Evolutionary conservation across 225 moss, liverwort and hornwort species (phyloP).

Genomic region (Sphagnum tenellum): DNA sequence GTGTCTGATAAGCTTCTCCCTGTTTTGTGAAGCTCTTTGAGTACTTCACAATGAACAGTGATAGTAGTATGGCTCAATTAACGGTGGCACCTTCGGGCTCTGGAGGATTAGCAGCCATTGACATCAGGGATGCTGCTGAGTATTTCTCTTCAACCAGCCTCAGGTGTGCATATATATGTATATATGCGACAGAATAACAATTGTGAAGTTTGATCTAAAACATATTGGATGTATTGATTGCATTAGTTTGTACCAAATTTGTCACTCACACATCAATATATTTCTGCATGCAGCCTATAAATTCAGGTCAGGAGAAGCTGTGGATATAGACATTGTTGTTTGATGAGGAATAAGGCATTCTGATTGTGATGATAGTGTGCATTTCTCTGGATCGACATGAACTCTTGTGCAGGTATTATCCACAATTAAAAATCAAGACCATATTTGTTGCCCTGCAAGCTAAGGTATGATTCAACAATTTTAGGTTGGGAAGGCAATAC

Average conservation of each 20-base stretch:
- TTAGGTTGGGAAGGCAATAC: not conserved
- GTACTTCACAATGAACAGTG: slow-evolving; percentile 21
- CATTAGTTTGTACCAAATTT: not conserved
- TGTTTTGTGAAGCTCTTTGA: slow-evolving; percentile 37
- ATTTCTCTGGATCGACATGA: too few species aligned
- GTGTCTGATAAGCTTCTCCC: too few species aligned
- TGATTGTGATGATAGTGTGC: too few species aligned
- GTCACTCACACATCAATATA: not conserved
- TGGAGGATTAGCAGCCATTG: slow-evolving; percentile 32
- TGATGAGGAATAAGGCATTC: too few species aligned
- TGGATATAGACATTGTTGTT: too few species aligned
- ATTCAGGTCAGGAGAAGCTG: not conserved
- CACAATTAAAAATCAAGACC: slow-evolving; percentile 32
- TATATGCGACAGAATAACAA: not conserved
- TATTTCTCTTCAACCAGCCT: slow-evolving; percentile 21
- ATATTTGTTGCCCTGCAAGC: slow-evolving; percentile 43
- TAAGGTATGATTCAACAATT: slow-evolving; percentile 35
- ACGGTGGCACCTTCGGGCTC: slow-evolving; percentile 16
- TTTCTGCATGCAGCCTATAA: not conserved
- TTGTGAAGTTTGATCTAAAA: not conserved
- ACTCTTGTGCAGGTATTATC: slow-evolving; percentile 51
- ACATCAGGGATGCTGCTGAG: slow-evolving; percentile 11
- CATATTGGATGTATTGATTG: not conserved
- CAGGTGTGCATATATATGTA: slow-evolving; percentile 20
- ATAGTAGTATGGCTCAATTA: slow-evolving; percentile 11